phyloP scores from a whole-genome alignment of 1,284 basidiomycete species.

The Ustilago nuda region DNA sequence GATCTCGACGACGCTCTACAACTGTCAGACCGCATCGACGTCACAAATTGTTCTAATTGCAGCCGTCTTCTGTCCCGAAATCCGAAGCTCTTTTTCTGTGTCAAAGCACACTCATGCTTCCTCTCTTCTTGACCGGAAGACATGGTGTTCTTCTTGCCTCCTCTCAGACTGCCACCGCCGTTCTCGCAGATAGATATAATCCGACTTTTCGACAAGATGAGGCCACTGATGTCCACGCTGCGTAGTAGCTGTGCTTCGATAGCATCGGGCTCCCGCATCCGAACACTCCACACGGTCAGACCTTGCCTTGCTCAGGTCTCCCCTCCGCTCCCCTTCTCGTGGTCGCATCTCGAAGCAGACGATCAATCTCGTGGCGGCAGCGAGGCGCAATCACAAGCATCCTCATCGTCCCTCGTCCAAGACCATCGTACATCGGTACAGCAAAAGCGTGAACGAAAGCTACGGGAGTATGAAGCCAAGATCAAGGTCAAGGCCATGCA shows the following conservation, averaged over 20 bases:
- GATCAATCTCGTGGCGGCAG: conserved; percentile 16
- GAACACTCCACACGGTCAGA: conserved; percentile 16
- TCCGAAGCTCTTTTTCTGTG: no score
- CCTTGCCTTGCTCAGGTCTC: conserved; percentile 36
- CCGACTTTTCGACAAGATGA: conserved; percentile 7
- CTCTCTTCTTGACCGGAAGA: no score
- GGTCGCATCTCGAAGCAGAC: conserved; percentile 37
- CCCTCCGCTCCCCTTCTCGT: conserved; percentile 35
- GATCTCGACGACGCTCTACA: no score
- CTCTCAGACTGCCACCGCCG: no score
- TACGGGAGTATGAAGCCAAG: conserved; percentile 61
- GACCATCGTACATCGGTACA: conserved; percentile 34
- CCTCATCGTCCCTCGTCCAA: conserved; percentile 4
- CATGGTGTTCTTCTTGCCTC: no score
- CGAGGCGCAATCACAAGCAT: neutral
- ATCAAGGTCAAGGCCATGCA: conserved; percentile 62
- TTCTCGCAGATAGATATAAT: no score
- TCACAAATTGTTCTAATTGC: no score
- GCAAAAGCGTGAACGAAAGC: conserved; percentile 53
- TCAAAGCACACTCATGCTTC: no score
- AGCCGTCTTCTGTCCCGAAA: no score
- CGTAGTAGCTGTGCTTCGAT: conserved; percentile 6
- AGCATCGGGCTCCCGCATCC: conserved; percentile 18
- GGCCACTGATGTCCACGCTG: conserved; percentile 7
- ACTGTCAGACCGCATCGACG: no score